phyloP scores from a whole-genome alignment of 768 basidiomycete species.

The Gautieria morchelliformis region DNA sequence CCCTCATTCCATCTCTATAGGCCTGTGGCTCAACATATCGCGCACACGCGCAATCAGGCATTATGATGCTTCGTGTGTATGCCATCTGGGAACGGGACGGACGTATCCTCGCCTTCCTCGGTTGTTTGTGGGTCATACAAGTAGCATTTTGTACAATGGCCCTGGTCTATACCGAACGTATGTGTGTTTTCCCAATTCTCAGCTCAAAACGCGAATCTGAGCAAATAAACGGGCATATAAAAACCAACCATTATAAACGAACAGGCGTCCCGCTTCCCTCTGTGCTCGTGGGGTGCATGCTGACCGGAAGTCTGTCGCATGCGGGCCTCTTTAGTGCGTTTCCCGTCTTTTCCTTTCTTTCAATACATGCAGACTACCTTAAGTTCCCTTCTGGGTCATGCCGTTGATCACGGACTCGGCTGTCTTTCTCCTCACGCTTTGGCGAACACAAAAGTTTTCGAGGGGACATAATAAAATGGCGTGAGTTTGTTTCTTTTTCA shows the following conservation, averaged over 20 bases:
- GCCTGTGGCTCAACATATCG: no score
- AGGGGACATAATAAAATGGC: not conserved
- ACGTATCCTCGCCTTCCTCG: not conserved
- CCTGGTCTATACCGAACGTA: not conserved
- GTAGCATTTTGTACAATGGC: constrained; percentile 4
- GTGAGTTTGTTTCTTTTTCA: not conserved
- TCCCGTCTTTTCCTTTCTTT: not conserved
- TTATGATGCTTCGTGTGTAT: constrained; percentile 6
- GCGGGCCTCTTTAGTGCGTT: not conserved
- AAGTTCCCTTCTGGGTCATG: constrained; percentile 5
- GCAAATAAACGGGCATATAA: no score
- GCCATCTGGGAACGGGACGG: constrained; percentile 2
- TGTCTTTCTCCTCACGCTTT: constrained; percentile 4
- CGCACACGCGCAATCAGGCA: not conserved
- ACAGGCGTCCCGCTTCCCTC: constrained; percentile 4
- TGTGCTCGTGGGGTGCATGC: not conserved
- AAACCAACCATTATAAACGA: not conserved
- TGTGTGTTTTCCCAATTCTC: no score
- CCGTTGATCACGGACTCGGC: constrained; percentile 5
- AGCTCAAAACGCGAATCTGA: no score
- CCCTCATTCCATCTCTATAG: no score
- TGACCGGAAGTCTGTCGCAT: not conserved
- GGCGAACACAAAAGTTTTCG: not conserved
- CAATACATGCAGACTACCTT: not conserved
- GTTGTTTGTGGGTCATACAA: not conserved